A percentile compares a stretch with the other conserved stretches of the same genome.
Evolutionary conservation across 352 stramenopile species (phyloP).

Genomic region (Globisporangium spinosum): DNA sequence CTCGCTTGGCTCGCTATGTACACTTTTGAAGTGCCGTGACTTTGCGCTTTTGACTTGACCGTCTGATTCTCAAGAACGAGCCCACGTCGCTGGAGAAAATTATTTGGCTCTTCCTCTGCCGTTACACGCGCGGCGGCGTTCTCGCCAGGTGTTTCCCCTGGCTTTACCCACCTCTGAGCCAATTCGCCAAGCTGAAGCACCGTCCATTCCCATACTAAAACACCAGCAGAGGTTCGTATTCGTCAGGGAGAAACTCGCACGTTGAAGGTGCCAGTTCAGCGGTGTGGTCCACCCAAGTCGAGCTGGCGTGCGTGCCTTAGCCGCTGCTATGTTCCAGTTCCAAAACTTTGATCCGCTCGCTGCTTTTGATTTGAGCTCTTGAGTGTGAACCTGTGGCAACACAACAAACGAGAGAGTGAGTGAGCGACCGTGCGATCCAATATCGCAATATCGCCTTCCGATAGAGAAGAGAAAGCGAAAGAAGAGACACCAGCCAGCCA

Average conservation of each 20-base stretch:
- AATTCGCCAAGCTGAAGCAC: background rate
- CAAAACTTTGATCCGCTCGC: background rate
- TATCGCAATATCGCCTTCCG: background rate
- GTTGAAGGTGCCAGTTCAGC: conserved; percentile 10
- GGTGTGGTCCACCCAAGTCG: conserved; percentile 9
- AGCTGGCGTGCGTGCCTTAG: background rate
- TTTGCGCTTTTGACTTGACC: background rate
- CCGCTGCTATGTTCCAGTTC: background rate
- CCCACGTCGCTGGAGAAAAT: conserved; percentile 1
- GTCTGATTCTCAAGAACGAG: conserved; percentile 14
- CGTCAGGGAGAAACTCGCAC: background rate
- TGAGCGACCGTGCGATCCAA: conserved; percentile 10
- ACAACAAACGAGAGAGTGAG: background rate
- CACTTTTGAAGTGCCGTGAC: background rate
- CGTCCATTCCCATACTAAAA: background rate
- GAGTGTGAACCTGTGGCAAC: background rate
- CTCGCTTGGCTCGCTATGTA: conserved; percentile 1
- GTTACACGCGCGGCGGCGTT: background rate
- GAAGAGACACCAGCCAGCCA: background rate
- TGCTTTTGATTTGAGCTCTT: background rate
- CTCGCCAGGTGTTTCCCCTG: background rate
- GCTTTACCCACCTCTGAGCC: background rate
- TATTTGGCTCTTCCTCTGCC: conserved; percentile 2
- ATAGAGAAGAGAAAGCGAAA: conserved; percentile 9
- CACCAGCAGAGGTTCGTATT: background rate